A percentile compares a stretch with the other conserved stretches of the same genome.
phyloP scores from a whole-genome alignment of 2,329 filamentous ascomycete genomes.

The Arthrobotrys sinensis region DNA sequence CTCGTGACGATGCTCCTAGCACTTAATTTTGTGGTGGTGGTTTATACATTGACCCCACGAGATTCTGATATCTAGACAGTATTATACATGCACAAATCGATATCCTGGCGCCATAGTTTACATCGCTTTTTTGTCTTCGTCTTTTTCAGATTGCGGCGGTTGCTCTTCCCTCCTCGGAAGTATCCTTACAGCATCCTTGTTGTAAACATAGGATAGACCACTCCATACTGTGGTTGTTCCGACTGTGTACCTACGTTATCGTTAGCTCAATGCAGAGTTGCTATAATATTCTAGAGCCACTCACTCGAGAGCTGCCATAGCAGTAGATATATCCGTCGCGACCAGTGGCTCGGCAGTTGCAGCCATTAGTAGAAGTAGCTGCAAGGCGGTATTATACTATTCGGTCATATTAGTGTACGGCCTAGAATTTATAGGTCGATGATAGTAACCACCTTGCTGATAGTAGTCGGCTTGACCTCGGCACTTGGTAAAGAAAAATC shows the following conservation, averaged over 20 bases:
- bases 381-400: constrained; percentile 88
- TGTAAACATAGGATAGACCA: constrained; percentile 90
- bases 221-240: constrained; percentile 93
- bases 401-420: constrained; percentile 63
- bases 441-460: constrained; percentile 77
- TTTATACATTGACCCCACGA: too few relatives aligned
- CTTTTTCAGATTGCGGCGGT: constrained; percentile 12
- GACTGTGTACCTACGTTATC: constrained; percentile 79
- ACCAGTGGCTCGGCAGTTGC: constrained; percentile 84
- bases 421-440: constrained; percentile 67
- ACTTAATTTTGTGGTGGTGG: neutral
- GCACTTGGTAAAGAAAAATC: constrained; percentile 93
- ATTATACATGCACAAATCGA: neutral
- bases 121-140: constrained; percentile 61
- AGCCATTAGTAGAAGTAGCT: constrained; percentile 86
- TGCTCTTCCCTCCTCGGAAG: constrained; percentile 69
- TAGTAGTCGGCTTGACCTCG: constrained; percentile 85
- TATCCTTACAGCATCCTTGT: constrained; percentile 92
- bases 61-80: neutral
- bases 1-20: neutral
- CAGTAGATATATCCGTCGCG: constrained; percentile 66
- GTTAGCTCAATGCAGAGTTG: constrained; percentile 39
- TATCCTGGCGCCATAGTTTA: constrained; percentile 10
- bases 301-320: constrained; percentile 50
- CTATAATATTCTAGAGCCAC: constrained; percentile 1